Conservation (phyloP, 2,329 filamentous ascomycete genomes). For the Nothophoma quercina region DNA sequence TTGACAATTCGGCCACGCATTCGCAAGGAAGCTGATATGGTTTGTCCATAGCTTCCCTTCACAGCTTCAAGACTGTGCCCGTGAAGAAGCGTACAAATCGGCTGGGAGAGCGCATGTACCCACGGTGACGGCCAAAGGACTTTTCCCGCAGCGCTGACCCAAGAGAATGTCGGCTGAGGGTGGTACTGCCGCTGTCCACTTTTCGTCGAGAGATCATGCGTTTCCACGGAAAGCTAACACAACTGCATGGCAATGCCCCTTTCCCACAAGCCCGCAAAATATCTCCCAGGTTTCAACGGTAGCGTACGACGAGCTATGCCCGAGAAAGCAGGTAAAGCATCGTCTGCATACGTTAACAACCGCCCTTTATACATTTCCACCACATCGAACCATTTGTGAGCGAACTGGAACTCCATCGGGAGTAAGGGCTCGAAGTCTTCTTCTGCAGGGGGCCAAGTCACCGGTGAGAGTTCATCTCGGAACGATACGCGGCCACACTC, state of each 20-base stretch:
- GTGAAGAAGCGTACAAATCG: not conserved
- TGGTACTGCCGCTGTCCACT: too few species aligned
- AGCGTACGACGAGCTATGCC: conserved; percentile 9
- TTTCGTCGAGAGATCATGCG: too few species aligned
- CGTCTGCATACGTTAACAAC: conserved; percentile 2
- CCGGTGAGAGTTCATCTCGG: not conserved
- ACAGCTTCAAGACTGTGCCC: not conserved
- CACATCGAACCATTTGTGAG: conserved; percentile 1
- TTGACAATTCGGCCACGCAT: not conserved
- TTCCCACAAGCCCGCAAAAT: conserved; percentile 18
- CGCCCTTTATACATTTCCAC: not conserved
- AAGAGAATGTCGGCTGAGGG: not conserved
- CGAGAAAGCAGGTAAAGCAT: conserved; percentile 18
- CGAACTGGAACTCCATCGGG: too few species aligned
- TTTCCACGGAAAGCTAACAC: too few species aligned
- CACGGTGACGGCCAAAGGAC: too few species aligned
- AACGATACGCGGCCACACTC: conserved; percentile 10
- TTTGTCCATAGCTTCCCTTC: not conserved
- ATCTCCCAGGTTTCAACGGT: not conserved
- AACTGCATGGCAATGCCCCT: not conserved
- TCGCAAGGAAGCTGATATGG: not conserved
- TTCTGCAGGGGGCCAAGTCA: not conserved
- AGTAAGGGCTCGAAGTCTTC: too few species aligned
- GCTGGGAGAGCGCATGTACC: too few species aligned
- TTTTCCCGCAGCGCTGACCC: not conserved